Evolutionary conservation across 1,139 yeast species (phyloP), one percentile per base, ranked within the genome.

Genomic region (Pichia sp.): DNA sequence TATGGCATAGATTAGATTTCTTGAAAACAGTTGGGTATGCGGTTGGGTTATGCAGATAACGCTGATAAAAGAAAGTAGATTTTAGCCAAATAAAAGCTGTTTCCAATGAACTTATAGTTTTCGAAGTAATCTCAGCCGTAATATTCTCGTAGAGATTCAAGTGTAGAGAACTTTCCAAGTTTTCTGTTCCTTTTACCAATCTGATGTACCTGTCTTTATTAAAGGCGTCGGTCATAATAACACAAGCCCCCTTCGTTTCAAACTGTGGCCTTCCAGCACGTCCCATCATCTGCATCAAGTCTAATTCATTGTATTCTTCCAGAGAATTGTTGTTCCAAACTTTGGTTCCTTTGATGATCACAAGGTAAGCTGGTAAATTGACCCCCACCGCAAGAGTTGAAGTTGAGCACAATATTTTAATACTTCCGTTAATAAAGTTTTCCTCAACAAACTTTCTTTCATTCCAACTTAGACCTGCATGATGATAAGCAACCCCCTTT

Each of bases 301-400:
- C 99, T 0, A 3, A 84, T 83, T 61, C 84, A 70, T 8, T 55
- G 19, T 57, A 57, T 26, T 55, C 60, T n/a, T 54, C 44, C 53
- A 56, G 29, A 3, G 47, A 1, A 31, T 54, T 47, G 23, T 51
- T 57, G 13, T 45, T 52, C 84, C 57, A 82, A 67, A 0, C 85
- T 66, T 87, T 93, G 0, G 99, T 93, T 26, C 98, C 98, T 69
- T 93, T 93, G 59, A 93, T 87, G 51, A 93, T 83, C 5, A 93
- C 99, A 63, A 93, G 75, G 72, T 90, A 93, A 0, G 98, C 98
- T 1, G 98, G 97, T 59, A 93, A 76, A 66, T 93, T 93, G 41
- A 92, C 97, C 64, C 98, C 98, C 92, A 97, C 90, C 0, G 98
- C 99, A 62, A 93, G 78, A 1, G 99, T 82, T 0, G 85, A 79